These are phyloP conservation scores for Scheffersomyces coipomensis DNA, from an alignment of 805 yeast genomes.

Conservation along the genomic window DNA sequence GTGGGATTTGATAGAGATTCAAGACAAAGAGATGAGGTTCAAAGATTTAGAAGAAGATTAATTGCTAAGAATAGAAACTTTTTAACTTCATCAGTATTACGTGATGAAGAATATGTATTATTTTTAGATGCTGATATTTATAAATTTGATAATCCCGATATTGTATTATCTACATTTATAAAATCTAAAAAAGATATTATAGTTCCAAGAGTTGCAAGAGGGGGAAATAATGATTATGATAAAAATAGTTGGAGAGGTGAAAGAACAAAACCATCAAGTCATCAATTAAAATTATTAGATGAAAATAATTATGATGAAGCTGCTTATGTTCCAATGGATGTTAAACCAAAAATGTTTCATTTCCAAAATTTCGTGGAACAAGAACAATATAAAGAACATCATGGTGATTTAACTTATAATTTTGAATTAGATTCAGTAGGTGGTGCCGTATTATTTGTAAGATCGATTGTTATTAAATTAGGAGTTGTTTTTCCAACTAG, in stretches of 20 bases:
- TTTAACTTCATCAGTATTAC: conserved; percentile 24
- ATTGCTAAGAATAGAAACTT: conserved; percentile 39
- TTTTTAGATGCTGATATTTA: conserved; percentile 38
- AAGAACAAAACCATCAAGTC: conserved; percentile 28
- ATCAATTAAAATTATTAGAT: conserved; percentile 26
- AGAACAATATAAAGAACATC: conserved; percentile 1
- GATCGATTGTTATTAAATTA: conserved; percentile 42
- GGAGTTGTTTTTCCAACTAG: conserved; percentile 47
- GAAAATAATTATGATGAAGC: conserved; percentile 26
- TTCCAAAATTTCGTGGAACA: conserved; percentile 15
- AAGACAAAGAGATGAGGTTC: conserved; percentile 27
- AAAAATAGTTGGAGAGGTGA: conserved; percentile 41
- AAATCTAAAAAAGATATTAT: conserved; percentile 29
- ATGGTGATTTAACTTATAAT: conserved; percentile 6
- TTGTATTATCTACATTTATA: conserved; percentile 23
- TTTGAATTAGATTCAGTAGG: conserved; percentile 49
- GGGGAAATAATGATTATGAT: conserved; percentile 31
- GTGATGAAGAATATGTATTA: conserved; percentile 28
- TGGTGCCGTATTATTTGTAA: conserved; percentile 48
- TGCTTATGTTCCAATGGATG: conserved; percentile 34
- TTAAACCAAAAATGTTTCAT: conserved; percentile 24
- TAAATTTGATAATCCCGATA: conserved; percentile 19
- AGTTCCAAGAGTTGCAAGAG: conserved; percentile 33
- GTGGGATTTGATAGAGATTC: conserved; percentile 13
- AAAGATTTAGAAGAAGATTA: conserved; percentile 31